Conservation (phyloP, 2,329 filamentous ascomycete species). For the Herpotrichia juniperi region DNA sequence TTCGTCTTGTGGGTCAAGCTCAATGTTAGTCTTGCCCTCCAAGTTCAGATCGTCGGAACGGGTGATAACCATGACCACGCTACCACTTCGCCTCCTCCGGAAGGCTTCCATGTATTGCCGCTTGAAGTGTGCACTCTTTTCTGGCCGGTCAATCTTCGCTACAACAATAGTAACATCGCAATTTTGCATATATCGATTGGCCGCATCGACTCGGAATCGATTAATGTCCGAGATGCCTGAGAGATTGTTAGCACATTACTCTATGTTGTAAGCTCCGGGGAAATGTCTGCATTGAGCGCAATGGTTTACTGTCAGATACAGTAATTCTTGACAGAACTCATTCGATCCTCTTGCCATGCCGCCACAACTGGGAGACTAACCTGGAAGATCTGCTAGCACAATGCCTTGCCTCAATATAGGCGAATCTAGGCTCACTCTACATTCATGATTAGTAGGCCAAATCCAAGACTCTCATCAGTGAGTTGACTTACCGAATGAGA, state of each 20-base stretch:
- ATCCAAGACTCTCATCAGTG: too few relatives aligned
- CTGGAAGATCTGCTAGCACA: conserved; percentile 25
- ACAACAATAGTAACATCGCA: conserved; percentile 29
- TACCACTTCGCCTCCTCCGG: conserved; percentile 20
- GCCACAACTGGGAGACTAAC: too few relatives aligned
- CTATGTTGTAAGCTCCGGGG: too few relatives aligned
- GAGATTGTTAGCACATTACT: too few relatives aligned
- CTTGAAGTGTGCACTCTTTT: conserved; percentile 12
- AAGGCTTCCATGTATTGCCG: conserved; percentile 19
- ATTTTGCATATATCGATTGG: conserved; percentile 18
- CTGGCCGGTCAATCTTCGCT: conserved; percentile 18
- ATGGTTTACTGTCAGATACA: too few relatives aligned
- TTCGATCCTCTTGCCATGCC: too few relatives aligned
- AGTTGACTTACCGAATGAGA: too few relatives aligned
- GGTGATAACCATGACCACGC: conserved; percentile 24
- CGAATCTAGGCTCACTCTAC: conserved; percentile 10
- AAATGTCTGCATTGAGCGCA: too few relatives aligned
- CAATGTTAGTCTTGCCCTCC: neutral
- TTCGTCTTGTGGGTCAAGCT: neutral
- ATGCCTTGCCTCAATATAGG: conserved; percentile 17
- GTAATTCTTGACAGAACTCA: too few relatives aligned
- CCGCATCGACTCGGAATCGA: conserved; percentile 9
- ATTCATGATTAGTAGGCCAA: too few relatives aligned
- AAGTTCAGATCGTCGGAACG: conserved; percentile 16
- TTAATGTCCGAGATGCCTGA: conserved; percentile 21